A percentile compares a stretch with the other conserved stretches of the same genome.
These are phyloP conservation scores for Saksenaea vasiformis DNA, from an alignment of 371 early-diverging fungal genomes.

Conservation along the genomic window DNA sequence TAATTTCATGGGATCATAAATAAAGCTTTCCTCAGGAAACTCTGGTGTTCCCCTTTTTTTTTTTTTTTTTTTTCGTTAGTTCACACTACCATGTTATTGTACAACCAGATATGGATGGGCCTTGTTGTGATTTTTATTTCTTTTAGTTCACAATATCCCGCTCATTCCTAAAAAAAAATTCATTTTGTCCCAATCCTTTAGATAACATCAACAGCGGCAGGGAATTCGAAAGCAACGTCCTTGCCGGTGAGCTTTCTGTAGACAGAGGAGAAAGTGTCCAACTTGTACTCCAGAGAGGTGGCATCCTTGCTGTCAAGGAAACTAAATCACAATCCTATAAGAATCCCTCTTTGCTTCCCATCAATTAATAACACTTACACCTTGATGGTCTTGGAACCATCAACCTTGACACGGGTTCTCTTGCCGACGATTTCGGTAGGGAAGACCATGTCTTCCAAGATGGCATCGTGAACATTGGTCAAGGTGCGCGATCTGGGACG, in stretches of 20 bases:
- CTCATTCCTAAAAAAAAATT: not conserved
- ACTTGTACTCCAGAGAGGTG: slow-evolving; percentile 96
- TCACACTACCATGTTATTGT: too few species aligned
- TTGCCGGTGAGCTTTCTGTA: slow-evolving; percentile 97
- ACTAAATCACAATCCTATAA: slow-evolving; percentile 28
- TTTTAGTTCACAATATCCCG: not conserved
- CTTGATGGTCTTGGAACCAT: slow-evolving; percentile 93
- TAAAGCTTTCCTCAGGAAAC: not conserved
- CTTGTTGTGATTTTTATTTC: not conserved
- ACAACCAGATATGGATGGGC: not conserved
- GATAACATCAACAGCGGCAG: slow-evolving; percentile 48
- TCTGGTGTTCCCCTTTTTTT: too few species aligned
- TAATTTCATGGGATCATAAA: not conserved
- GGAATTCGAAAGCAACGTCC: slow-evolving; percentile 97
- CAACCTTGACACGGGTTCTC: slow-evolving; percentile 94
- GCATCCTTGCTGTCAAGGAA: slow-evolving; percentile 97
- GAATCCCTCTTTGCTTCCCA: not conserved
- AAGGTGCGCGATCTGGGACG: slow-evolving; percentile 96
- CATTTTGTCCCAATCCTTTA: slow-evolving; percentile 4
- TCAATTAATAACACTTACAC: slow-evolving; percentile 59
- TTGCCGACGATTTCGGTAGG: slow-evolving; percentile 98
- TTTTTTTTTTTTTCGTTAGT: too few species aligned
- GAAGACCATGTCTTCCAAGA: slow-evolving; percentile 96
- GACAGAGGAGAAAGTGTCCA: slow-evolving; percentile 94
- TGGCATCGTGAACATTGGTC: slow-evolving; percentile 94